A percentile compares a stretch with the other conserved stretches of the same genome.
These are phyloP conservation scores for Nephelium lappaceum DNA, from an alignment of 345 rosid genomes.

Conservation along the genomic window DNA sequence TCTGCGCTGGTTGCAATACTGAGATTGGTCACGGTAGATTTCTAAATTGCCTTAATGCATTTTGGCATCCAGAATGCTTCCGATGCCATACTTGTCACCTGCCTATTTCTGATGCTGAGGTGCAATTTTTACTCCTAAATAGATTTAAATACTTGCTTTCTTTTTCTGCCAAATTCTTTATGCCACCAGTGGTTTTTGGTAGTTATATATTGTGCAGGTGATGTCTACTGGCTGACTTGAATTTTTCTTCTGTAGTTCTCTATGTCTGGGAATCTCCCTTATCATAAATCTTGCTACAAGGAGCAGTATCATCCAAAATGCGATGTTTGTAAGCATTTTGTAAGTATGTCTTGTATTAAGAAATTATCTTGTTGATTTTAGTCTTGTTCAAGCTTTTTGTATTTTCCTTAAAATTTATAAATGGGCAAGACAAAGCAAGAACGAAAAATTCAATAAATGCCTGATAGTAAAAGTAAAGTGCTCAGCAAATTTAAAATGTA, in stretches of 20 bases:
- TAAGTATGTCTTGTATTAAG: constrained; percentile 44
- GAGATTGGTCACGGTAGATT: constrained; percentile 92
- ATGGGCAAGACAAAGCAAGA: not conserved
- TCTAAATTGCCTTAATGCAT: constrained; percentile 74
- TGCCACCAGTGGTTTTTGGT: not conserved
- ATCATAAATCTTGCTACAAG: constrained; percentile 86
- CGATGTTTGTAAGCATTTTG: constrained; percentile 89
- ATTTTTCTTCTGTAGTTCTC: constrained; percentile 61
- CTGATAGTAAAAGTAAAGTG: not conserved
- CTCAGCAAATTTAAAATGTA: constrained; percentile 1
- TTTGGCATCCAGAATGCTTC: constrained; percentile 98
- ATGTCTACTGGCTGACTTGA: constrained; percentile 23
- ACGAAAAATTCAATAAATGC: not conserved
- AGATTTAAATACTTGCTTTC: not conserved
- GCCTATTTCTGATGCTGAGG: constrained; percentile 94
- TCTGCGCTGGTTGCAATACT: constrained; percentile 88
- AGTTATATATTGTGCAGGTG: constrained; percentile 11
- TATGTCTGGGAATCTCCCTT: constrained; percentile 78
- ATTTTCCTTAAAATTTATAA: not conserved
- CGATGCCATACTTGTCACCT: constrained; percentile 75
- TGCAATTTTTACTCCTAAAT: constrained; percentile 29
- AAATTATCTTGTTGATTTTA: not conserved
- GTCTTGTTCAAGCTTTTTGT: not conserved
- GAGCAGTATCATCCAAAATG: constrained; percentile 93
- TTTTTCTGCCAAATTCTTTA: constrained; percentile 5